These are phyloP conservation scores for Aristolochia contorta DNA, from an alignment of 164 flowering plant species.

Conservation along the genomic window DNA sequence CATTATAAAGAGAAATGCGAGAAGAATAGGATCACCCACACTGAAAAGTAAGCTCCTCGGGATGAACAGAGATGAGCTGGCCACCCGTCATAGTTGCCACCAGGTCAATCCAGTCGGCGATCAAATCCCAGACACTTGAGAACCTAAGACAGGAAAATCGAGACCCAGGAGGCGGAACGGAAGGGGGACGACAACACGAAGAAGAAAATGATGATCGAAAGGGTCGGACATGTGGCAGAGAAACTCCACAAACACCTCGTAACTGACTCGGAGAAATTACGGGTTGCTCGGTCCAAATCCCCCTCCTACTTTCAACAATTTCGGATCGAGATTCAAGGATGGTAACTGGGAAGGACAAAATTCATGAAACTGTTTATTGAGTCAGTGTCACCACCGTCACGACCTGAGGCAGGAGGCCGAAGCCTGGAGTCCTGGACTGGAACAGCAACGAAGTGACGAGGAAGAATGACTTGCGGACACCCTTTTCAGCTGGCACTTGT, in stretches of 20 bases:
- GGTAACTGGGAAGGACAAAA: too few relatives aligned
- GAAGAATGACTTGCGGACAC: too few relatives aligned
- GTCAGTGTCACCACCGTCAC: too few relatives aligned
- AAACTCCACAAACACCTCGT: not conserved
- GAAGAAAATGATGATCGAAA: not conserved
- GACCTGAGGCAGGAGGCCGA: too few relatives aligned
- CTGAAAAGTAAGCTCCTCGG: constrained; percentile 66
- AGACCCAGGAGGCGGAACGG: constrained; percentile 3
- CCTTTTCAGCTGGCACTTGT: too few relatives aligned
- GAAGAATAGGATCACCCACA: constrained; percentile 24
- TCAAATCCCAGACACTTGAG: constrained; percentile 7
- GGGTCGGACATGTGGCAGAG: constrained; percentile 6
- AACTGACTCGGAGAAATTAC: constrained; percentile 3
- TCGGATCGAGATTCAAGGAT: not conserved
- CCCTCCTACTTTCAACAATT: not conserved
- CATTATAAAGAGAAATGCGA: too few relatives aligned
- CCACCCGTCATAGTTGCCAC: constrained; percentile 22
- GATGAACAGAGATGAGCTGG: constrained; percentile 59
- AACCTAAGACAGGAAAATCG: constrained; percentile 1
- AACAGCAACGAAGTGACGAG: too few relatives aligned
- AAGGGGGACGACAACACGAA: not conserved
- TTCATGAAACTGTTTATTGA: too few relatives aligned
- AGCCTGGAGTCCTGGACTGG: too few relatives aligned
- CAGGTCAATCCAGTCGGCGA: constrained; percentile 5
- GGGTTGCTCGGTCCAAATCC: constrained; percentile 9